These are phyloP conservation scores for Cyclospora cayetanensis DNA, from an alignment of 169 alveolate genomes.

Conservation along the genomic window DNA sequence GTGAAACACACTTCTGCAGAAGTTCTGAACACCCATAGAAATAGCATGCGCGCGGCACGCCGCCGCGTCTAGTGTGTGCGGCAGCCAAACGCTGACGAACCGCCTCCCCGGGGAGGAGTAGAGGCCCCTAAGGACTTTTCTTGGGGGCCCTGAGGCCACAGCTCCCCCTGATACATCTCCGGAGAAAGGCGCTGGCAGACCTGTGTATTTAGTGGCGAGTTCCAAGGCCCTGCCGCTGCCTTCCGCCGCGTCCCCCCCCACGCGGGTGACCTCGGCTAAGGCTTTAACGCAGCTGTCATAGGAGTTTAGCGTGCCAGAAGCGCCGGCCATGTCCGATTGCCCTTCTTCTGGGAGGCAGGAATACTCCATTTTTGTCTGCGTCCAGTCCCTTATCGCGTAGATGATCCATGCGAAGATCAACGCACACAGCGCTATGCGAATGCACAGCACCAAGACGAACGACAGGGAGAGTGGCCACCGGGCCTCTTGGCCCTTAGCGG, in stretches of 20 bases:
- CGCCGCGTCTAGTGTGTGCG: conserved; percentile 1
- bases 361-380: conserved; percentile 15
- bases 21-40: background rate
- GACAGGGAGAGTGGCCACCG: background rate
- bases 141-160: background rate
- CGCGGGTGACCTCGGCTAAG: background rate
- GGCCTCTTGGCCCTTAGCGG: background rate
- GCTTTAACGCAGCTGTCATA: conserved; percentile 55
- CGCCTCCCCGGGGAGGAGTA: conserved; percentile 46
- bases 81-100: conserved; percentile 36
- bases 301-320: background rate
- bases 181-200: background rate
- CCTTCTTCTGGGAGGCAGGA: background rate
- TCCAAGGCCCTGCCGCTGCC: too few species aligned
- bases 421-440: background rate
- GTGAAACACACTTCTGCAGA: background rate
- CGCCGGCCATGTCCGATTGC: background rate
- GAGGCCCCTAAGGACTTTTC: conserved; percentile 43
- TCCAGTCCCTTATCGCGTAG: conserved; percentile 15
- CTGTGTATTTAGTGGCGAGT: background rate
- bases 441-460: background rate
- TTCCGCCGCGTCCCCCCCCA: background rate
- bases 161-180: background rate
- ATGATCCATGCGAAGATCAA: conserved; percentile 35
- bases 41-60: background rate